Evolutionary conservation across 768 basidiomycete species (phyloP), one percentile per base, ranked within the genome.

Genomic region (Phanerochaete sordida): DNA sequence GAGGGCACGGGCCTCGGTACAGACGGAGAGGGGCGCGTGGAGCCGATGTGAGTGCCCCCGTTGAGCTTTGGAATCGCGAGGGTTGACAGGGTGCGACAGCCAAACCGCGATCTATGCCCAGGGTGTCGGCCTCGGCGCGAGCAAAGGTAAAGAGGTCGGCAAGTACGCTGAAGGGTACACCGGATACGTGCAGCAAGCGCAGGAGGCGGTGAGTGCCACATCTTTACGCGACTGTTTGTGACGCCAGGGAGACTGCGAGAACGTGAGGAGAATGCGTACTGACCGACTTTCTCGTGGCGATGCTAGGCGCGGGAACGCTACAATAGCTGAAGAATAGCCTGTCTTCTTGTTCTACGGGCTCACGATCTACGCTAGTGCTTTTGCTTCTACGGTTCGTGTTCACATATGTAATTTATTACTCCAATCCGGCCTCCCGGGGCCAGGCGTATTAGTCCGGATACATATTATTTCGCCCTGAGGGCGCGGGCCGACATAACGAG

Each of bases 91-190:
- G 13, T 19, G 60, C 21, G 7, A 16, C 59, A 94, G 91, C 27
- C 82, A 87, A 73, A 91, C 92, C 24, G 87, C 91, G 19, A 84
- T 97, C 50, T 98, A 95, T 71, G 86, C 89, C 9, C 85, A 88
- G 63, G 91, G 95, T 1, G 94, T 86, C 24, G 95, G 95, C 2
- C 76, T 98, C 12, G 95, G 95, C n/a, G 94, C 95, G 0, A 87
- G 88, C 70, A 96, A 94, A 76, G 92, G 87, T 60, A 91, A 87
- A 70, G 93, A 93, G 57, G 75, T 93, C 57, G 84, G 68, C 33
- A 70, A 69, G 64, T 64, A 67, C 26, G 65, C 66, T 15, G 66
- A 63, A 13, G 69, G 68, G 16, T 70, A 70, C 49, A 48, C 64
- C 19, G 69, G 68, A 35, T 70, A 70, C 46, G 69, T 70, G 26